Base-by-base conservation (phyloP, 2,329 filamentous ascomycete genomes). In the Phaeosphaeria sp. region DNA sequence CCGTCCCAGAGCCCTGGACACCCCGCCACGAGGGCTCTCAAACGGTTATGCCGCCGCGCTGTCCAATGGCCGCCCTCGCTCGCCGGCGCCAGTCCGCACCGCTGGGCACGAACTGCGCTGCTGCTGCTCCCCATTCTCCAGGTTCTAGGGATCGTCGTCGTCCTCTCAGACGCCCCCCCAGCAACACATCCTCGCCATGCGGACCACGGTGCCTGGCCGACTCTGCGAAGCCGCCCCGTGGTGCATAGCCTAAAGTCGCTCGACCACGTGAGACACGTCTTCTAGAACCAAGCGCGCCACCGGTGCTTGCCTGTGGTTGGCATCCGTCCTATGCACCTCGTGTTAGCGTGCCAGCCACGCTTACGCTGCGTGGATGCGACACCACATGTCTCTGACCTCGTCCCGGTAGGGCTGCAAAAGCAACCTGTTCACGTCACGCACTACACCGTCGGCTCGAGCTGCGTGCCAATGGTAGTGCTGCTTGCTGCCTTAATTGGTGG, bases 1-100 rank as follows among this genome's bases (percentile, higher is more conserved):
- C 30, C 48, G 27, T 51, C 44, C 54, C 54, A 44, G 45, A 39
- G 40, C 45, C 54, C 54, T 44, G 54, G 52, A 42, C 33, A n/a
- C 27, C 39, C 45, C 44, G 25, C 49, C 55, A 57, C 55, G 55
- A 53, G 44, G 50, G 25, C 6, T 13, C 22, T 8, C 27, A 43
- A 55, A 51, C 47, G 42, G 42, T 27, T 44, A 27, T 51, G 25
- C 47, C 46, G 52, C 39, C 25, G 30, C 30, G 30, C 15, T 25
- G 45, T 39, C 52, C 52, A 49, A 50, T 62, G 39, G 36, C 56
- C 15, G 25, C 51, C 27, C 45, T 15, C 43, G 44, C 43, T 48
- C 43, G 15, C 39, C 50, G 46, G 33, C 36, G 49, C 36, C 36
- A 17, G 22, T 51, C 49, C 49, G 43, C n/a, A 20, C 20, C n/a